Base-by-base conservation (phyloP, 2,329 filamentous ascomycete species). In the Reticulascus tulasneorum region DNA sequence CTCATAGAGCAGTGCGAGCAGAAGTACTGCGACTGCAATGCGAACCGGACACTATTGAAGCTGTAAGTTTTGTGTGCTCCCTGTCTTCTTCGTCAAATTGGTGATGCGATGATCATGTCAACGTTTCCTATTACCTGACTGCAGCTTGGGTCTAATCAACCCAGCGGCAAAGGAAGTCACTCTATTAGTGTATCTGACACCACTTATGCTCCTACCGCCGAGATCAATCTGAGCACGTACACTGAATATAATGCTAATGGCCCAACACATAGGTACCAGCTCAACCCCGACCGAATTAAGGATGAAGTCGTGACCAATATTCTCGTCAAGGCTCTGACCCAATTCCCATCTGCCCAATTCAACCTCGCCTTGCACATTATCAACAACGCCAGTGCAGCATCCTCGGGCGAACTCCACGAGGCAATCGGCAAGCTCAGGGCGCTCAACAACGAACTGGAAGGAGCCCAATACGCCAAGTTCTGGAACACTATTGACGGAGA, bases 51-150 rank as follows among this genome's bases (percentile, higher is more conserved):
- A 31, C 72, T 98, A 47, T 64, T 98, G 67, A 98, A 98, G 73
- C 78, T 98, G 93, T 98, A 75, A 82, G 87, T 86, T 18, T 45
- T 9, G 15, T 7, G 22, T 11, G 16, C 30, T 29, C 18, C 20
- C 21, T 11, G 22, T 44, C 29, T 37, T 43, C 20, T 40, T 9
- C 20, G 13, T 31, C 37, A 38, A 34, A 40, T 44, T 33, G 32
- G 46, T 46, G 45, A 24, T 28, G 30, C 20, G 86, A 94, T 90
- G 86, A 88, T 70, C 74, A 64, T 68, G 69, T 79, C 66, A 84
- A 94, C 87, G 88, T 95, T 95, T 94, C 86, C 87, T 95, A 94
- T 95, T 95, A 94, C 79, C 87, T 86, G 88, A 94, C 66, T 64
- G 67, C 65, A 61, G 69, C 59, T 63, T 66, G 68, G 66, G 64